Conservation (phyloP, 371 early-diverging fungal species). For the Mortierella sp. region DNA sequence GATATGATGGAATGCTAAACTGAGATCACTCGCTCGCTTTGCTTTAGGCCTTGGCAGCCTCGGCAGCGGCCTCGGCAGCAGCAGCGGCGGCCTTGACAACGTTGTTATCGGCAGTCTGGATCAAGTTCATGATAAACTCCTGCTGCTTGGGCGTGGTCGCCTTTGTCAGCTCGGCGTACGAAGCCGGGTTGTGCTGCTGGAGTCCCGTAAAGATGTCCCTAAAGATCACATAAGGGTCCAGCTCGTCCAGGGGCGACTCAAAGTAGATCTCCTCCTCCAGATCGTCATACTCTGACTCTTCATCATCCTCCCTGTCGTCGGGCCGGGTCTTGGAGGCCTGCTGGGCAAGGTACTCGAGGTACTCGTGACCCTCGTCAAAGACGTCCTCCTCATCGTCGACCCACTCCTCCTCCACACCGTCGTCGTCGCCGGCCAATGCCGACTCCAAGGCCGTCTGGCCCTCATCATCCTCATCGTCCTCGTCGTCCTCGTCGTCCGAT, state of each 20-base stretch:
- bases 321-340: constrained; percentile 63
- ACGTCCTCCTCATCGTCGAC: constrained; percentile 71
- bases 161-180: constrained; percentile 64
- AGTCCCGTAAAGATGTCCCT: constrained; percentile 65
- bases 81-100: constrained; percentile 41
- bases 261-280: constrained; percentile 79
- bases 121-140: constrained; percentile 44
- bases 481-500: constrained; percentile 75
- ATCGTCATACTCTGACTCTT: constrained; percentile 72
- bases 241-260: constrained; percentile 87
- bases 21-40: background rate
- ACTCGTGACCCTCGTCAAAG: constrained; percentile 71
- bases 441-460: constrained; percentile 64
- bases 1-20: background rate
- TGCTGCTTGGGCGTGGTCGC: constrained; percentile 61
- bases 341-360: constrained; percentile 74
- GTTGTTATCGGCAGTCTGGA: constrained; percentile 45
- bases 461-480: constrained; percentile 65
- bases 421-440: constrained; percentile 57
- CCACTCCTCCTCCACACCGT: constrained; percentile 68
- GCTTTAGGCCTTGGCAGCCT: constrained; percentile 28
- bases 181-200: constrained; percentile 63
- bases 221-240: constrained; percentile 86
- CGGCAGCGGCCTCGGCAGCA: constrained; percentile 25
- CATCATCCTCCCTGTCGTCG: constrained; percentile 61